These are phyloP conservation scores for Baorangia bicolor DNA, from an alignment of 768 basidiomycete genomes.

Conservation along the genomic window DNA sequence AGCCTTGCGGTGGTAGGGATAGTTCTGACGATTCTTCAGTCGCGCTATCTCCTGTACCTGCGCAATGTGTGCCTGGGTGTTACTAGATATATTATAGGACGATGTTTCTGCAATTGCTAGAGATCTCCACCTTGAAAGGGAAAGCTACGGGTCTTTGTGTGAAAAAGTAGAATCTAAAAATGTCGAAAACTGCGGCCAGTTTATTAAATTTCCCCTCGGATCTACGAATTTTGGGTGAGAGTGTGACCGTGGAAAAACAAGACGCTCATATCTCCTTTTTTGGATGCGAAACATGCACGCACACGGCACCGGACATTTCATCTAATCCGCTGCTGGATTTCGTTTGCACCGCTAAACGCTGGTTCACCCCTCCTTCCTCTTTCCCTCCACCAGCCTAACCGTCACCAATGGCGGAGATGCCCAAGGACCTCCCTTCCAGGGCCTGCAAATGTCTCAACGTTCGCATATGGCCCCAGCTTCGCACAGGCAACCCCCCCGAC, in stretches of 20 bases:
- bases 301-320: constrained; percentile 35
- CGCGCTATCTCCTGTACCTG: constrained; percentile 15
- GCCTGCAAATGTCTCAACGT: constrained; percentile 76
- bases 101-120: not conserved
- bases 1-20: constrained; percentile 1
- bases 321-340: constrained; percentile 30
- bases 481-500: constrained; percentile 30
- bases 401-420: constrained; percentile 24
- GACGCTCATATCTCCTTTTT: constrained; percentile 20
- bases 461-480: constrained; percentile 44
- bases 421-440: constrained; percentile 31
- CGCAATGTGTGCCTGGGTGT: not conserved
- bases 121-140: not conserved
- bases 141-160: not conserved
- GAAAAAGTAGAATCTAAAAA: constrained; percentile 10
- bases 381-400: constrained; percentile 16
- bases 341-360: constrained; percentile 28
- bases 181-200: constrained; percentile 8
- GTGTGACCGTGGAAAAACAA: constrained; percentile 24
- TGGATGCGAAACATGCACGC: constrained; percentile 24
- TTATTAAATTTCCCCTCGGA: constrained; percentile 1
- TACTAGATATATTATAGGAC: not conserved
- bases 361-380: constrained; percentile 16
- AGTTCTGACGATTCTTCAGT: constrained; percentile 1
- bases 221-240: not conserved